A percentile compares a stretch with the other conserved stretches of the same genome.
Conservation (phyloP, 371 early-diverging fungal species). For the Rhizopus sp. region DNA sequence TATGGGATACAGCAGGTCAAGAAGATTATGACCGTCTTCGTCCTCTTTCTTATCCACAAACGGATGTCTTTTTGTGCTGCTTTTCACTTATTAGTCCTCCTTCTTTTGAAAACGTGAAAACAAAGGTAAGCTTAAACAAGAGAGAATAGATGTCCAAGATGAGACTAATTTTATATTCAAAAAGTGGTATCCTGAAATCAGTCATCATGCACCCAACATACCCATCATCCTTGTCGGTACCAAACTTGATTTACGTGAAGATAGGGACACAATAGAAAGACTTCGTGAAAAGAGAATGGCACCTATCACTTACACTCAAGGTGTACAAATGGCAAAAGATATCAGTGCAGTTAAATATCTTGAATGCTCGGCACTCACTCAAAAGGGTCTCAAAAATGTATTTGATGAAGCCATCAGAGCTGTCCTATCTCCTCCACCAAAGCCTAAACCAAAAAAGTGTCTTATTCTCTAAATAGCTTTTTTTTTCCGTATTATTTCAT, state of each 20-base stretch:
- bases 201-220: conserved; percentile 92
- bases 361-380: conserved; percentile 98
- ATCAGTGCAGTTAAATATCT: conserved; percentile 92
- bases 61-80: conserved; percentile 91
- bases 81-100: conserved; percentile 89
- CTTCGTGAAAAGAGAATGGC: conserved; percentile 86
- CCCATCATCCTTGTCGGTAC: conserved; percentile 98
- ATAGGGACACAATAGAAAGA: conserved; percentile 85
- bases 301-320: conserved; percentile 90
- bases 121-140: conserved; percentile 58
- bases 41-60: conserved; percentile 93
- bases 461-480: conserved; percentile 57
- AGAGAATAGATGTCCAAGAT: not conserved
- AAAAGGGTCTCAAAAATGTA: conserved; percentile 96
- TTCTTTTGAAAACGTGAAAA: conserved; percentile 89
- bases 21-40: conserved; percentile 97
- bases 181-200: conserved; percentile 95
- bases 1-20: conserved; percentile 99
- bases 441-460: conserved; percentile 65
- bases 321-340: conserved; percentile 89
- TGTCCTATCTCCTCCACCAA: conserved; percentile 75
- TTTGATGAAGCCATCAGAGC: conserved; percentile 98
- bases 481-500: not conserved
- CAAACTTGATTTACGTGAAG: conserved; percentile 97
- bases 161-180: not conserved